Evolutionary conservation across 2,329 filamentous ascomycete species (phyloP).

Genomic region (Onygenales sp.): DNA sequence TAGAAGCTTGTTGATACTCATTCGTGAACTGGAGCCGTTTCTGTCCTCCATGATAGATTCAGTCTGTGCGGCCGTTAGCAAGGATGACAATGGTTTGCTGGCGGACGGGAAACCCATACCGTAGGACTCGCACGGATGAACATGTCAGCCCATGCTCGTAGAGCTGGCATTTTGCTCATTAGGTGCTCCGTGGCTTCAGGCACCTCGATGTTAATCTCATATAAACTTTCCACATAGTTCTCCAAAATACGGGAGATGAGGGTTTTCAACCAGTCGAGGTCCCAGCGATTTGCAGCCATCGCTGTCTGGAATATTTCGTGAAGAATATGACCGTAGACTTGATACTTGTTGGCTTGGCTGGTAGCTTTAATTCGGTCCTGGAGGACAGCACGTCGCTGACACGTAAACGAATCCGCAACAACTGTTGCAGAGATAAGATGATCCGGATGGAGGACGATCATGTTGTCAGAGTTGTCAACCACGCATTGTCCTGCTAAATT

Average conservation of each 20-base stretch:
- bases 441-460: slow-evolving; percentile 88
- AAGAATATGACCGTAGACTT: slow-evolving; percentile 86
- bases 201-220: slow-evolving; percentile 70
- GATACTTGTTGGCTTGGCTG: slow-evolving; percentile 64
- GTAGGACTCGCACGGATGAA: slow-evolving; percentile 67
- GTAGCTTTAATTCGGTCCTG: slow-evolving; percentile 93
- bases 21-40: slow-evolving; percentile 63
- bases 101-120: slow-evolving; percentile 33
- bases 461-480: slow-evolving; percentile 70
- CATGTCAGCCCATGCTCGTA: slow-evolving; percentile 71
- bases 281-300: slow-evolving; percentile 74
- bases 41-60: slow-evolving; percentile 70
- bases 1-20: slow-evolving; percentile 87
- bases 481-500: slow-evolving; percentile 61
- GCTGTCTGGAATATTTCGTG: slow-evolving; percentile 95
- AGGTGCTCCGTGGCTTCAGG: slow-evolving; percentile 69
- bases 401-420: slow-evolving; percentile 92
- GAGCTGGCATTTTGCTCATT: slow-evolving; percentile 68
- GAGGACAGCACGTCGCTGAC: slow-evolving; percentile 79
- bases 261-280: slow-evolving; percentile 53
- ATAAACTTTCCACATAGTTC: slow-evolving; percentile 78
- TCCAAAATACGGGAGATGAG: slow-evolving; percentile 62
- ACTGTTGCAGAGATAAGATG: slow-evolving; percentile 92
- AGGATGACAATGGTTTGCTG: neutral
- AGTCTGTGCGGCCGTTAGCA: slow-evolving; percentile 35